These are phyloP conservation scores for Corchorus capsularis DNA, from an alignment of 345 rosid species.

Conservation along the genomic window DNA sequence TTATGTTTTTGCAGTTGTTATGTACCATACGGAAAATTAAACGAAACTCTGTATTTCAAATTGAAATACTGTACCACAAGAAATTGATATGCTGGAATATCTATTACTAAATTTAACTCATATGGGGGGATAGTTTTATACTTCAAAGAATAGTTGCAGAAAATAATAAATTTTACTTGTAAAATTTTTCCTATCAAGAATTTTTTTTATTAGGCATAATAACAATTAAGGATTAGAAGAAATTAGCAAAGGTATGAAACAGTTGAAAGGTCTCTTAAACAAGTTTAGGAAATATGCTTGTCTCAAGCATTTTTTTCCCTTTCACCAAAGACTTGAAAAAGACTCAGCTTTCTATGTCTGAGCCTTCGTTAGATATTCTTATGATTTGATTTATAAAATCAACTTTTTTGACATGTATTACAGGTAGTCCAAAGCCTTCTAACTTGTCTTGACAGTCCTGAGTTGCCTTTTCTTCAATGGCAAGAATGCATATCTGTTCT, in stretches of 20 bases:
- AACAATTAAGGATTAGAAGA: neutral
- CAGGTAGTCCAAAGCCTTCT: conserved; percentile 95
- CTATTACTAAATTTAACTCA: neutral
- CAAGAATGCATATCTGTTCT: conserved; percentile 95
- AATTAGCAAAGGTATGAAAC: neutral
- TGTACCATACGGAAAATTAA: neutral
- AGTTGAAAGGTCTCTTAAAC: neutral
- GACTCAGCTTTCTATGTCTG: conserved; percentile 16
- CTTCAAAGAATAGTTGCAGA: neutral
- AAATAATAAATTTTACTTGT: neutral
- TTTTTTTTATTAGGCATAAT: neutral
- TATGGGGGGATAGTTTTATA: neutral
- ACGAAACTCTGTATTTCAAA: neutral
- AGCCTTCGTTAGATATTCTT: conserved; percentile 9
- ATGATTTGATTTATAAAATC: conserved; percentile 9
- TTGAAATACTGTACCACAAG: neutral
- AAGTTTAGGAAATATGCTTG: conserved; percentile 2
- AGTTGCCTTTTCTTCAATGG: conserved; percentile 99
- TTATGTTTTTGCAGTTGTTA: neutral
- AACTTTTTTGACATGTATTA: conserved; percentile 27
- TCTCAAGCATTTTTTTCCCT: neutral
- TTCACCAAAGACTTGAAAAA: neutral
- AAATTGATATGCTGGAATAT: neutral
- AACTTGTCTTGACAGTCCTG: conserved; percentile 90
- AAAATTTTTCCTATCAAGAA: neutral